phyloP scores from a whole-genome alignment of 306 rosid genomes.

The Aeschynomene evenia region DNA sequence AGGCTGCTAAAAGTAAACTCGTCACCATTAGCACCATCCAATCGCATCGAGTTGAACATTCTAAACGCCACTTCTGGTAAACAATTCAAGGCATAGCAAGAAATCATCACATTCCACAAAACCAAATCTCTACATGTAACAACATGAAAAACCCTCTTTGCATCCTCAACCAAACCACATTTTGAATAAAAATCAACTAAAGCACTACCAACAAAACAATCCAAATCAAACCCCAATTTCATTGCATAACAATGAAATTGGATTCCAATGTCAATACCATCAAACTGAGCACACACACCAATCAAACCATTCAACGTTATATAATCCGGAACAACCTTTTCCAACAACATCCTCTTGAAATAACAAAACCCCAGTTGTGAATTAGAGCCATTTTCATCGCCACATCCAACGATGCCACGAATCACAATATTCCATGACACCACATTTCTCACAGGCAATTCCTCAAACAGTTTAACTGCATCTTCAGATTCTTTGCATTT shows the following conservation, averaged over 20 bases:
- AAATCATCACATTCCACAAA: constrained; percentile 79
- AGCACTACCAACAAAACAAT: constrained; percentile 62
- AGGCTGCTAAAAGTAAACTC: constrained; percentile 68
- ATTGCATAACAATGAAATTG: constrained; percentile 61
- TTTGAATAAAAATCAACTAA: constrained; percentile 60
- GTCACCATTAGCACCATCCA: constrained; percentile 50
- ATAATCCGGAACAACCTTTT: constrained; percentile 50
- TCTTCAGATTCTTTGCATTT: constrained; percentile 39
- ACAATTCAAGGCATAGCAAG: constrained; percentile 55
- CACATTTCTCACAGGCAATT: constrained; percentile 65
- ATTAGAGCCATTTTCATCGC: constrained; percentile 13
- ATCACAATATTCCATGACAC: constrained; percentile 68
- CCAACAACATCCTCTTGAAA: constrained; percentile 63
- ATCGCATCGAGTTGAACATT: constrained; percentile 50
- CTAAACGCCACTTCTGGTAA: constrained; percentile 42
- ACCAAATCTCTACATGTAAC: constrained; percentile 52
- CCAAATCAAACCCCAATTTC: constrained; percentile 57
- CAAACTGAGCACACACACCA: constrained; percentile 47
- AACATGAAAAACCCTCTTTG: constrained; percentile 50
- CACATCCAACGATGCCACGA: constrained; percentile 44
- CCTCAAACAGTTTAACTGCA: constrained; percentile 62
- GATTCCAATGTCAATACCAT: constrained; percentile 47
- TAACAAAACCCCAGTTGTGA: constrained; percentile 35
- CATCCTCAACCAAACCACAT: constrained; percentile 54
- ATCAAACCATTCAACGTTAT: constrained; percentile 56